Evolutionary conservation across 805 yeast genomes (phyloP).

Genomic region (Kuraishia piskuri): DNA sequence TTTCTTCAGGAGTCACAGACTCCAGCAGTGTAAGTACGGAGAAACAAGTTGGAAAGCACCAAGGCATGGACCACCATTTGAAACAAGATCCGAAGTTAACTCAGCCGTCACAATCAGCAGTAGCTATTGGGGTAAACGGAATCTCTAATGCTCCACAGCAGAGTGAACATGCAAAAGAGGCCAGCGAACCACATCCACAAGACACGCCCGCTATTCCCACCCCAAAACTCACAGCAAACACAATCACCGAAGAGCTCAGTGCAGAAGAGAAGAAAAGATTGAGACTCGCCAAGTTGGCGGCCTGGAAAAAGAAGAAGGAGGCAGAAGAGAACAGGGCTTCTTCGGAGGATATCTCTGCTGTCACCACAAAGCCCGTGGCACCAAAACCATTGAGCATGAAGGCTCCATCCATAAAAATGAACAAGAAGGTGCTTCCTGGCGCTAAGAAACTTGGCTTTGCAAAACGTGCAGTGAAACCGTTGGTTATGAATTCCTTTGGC

Average conservation of each 20-base stretch:
- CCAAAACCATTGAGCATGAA: background rate
- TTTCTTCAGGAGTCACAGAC: background rate
- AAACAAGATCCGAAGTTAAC: background rate
- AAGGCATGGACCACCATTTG: background rate
- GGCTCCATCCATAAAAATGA: background rate
- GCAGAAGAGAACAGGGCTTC: constrained; percentile 12
- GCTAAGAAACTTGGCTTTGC: background rate
- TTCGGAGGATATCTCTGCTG: too few relatives aligned
- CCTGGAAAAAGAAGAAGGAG: constrained; percentile 53
- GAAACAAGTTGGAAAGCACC: background rate
- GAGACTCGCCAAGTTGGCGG: constrained; percentile 45
- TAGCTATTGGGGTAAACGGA: background rate
- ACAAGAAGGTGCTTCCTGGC: background rate
- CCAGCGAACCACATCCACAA: background rate
- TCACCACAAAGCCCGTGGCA: background rate
- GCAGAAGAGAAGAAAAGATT: constrained; percentile 26
- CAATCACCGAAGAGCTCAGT: background rate
- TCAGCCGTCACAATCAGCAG: background rate
- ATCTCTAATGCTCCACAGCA: too few relatives aligned
- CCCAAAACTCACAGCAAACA: background rate
- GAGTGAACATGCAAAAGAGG: too few relatives aligned
- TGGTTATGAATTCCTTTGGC: background rate
- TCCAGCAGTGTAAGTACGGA: background rate
- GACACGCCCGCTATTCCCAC: background rate
- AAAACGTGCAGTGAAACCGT: background rate